Percentiles rank a stretch among this genome's conserved stretches.
phyloP scores from a whole-genome alignment of 1,284 basidiomycete genomes.

The Pseudozyma tsukubaensis region DNA sequence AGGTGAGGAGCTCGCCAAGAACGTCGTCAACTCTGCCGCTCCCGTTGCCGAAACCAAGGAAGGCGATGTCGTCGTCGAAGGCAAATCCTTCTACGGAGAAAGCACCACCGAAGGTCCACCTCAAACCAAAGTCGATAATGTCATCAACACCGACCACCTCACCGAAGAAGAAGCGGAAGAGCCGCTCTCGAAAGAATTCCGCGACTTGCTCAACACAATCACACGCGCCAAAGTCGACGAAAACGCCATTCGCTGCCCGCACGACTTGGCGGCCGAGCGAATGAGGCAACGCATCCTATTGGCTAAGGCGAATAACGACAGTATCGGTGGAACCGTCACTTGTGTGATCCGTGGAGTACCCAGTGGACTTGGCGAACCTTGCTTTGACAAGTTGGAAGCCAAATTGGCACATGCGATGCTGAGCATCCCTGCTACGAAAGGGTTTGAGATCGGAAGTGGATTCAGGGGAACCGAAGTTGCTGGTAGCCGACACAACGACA shows the following conservation, averaged over 20 bases:
- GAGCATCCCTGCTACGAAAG: slow-evolving; percentile 97
- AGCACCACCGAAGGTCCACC: slow-evolving; percentile 69
- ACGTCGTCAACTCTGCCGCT: slow-evolving; percentile 23
- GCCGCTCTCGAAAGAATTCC: slow-evolving; percentile 84
- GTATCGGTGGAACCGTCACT: slow-evolving; percentile 95
- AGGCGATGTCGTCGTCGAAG: slow-evolving; percentile 16
- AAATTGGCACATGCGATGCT: slow-evolving; percentile 97
- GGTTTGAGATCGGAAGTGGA: slow-evolving; percentile 96
- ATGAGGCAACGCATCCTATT: slow-evolving; percentile 95
- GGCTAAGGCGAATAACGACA: slow-evolving; percentile 90
- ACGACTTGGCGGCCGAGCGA: slow-evolving; percentile 83
- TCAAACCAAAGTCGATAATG: slow-evolving; percentile 57
- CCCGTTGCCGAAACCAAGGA: slow-evolving; percentile 11
- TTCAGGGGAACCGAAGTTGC: slow-evolving; percentile 96
- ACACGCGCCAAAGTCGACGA: slow-evolving; percentile 90
- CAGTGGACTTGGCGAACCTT: slow-evolving; percentile 92
- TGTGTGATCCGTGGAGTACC: slow-evolving; percentile 94
- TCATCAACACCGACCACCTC: slow-evolving; percentile 72
- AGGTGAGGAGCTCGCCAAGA: slow-evolving; percentile 53
- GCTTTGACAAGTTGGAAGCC: slow-evolving; percentile 99
- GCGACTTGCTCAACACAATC: slow-evolving; percentile 81
- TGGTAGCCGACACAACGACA: slow-evolving; percentile 92
- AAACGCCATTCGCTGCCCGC: slow-evolving; percentile 89
- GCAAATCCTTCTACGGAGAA: slow-evolving; percentile 51
- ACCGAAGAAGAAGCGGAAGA: slow-evolving; percentile 79